Base-by-base conservation (phyloP, 2,329 filamentous ascomycete genomes). In the Fusarium aywerte region DNA sequence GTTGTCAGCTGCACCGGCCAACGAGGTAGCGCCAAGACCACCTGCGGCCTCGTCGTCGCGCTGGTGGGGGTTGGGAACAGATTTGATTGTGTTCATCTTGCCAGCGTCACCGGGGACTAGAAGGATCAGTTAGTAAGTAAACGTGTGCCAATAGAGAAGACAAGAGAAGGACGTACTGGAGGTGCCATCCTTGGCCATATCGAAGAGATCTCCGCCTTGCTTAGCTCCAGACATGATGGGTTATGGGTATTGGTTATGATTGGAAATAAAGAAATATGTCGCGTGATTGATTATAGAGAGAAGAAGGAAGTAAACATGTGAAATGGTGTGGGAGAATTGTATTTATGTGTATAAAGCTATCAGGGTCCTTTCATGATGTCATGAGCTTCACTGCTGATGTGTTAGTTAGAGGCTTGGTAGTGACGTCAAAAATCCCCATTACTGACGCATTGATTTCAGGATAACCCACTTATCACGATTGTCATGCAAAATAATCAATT, bases 111-210 rank as follows among this genome's bases (percentile, higher is more conserved):
- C 63, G 3, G 63, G 56, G 2, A 66, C 61, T 66, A 4, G 0
- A 18, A 2, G 0, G 1, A 0, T 3, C 0, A 2, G 3, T 60
- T 1, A 33, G 20, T 1, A 12, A 25, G 15, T 9, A 2, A 4
- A 31, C 3, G 1, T 8, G 15, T 33, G 6, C 3, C 1, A 2
- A 11, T 9, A 2, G 6, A 5, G 3, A 2, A 1, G 2, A 7
- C 4, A 6, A 9, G 2, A 9, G 5, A 7, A n/a, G n/a, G 0
- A 16, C 23, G 2, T 3, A 66, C 63, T 62, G 2, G 42, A 42
- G 25, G 57, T 66, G 13, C 63, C 63, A n/a, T 66, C 57, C 5
- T 66, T 66, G 51, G 62, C 63, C 57, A 66, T 66, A 4, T 66
- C 32, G 5, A 66, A 62, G 35, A 66, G 63, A 25, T 66, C 62